Percentiles rank a stretch among this genome's conserved stretches.
Evolutionary conservation across 129 eudicot genomes (phyloP).

Genomic region (Centrapalus pauciflorus): DNA sequence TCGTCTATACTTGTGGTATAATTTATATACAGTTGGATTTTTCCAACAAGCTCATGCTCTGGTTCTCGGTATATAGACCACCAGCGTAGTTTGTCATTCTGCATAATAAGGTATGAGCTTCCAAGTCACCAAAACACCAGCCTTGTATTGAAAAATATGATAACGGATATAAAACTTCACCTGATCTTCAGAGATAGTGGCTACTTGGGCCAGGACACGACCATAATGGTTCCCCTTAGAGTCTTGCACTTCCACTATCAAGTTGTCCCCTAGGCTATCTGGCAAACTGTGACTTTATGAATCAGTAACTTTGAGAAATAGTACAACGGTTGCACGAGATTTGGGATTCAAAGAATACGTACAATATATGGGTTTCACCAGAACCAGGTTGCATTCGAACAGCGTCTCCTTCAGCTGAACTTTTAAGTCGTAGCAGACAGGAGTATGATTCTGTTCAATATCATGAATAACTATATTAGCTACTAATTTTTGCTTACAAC

Average conservation of each 20-base stretch:
- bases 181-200: slow-evolving; percentile 75
- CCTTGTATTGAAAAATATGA: not conserved
- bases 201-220: slow-evolving; percentile 80
- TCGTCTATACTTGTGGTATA: slow-evolving; percentile 70
- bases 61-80: slow-evolving; percentile 90
- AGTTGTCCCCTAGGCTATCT: slow-evolving; percentile 76
- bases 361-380: slow-evolving; percentile 80
- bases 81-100: slow-evolving; percentile 84
- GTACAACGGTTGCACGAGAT: too few species aligned
- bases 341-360: slow-evolving; percentile 18
- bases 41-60: slow-evolving; percentile 84
- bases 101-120: slow-evolving; percentile 19
- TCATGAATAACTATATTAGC: not conserved
- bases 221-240: slow-evolving; percentile 73
- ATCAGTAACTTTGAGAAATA: slow-evolving; percentile 26
- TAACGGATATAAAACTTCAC: slow-evolving; percentile 21
- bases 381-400: slow-evolving; percentile 84
- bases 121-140: not conserved
- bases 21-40: slow-evolving; percentile 64
- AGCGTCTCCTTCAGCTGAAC: slow-evolving; percentile 72
- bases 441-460: slow-evolving; percentile 53
- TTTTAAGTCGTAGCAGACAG: slow-evolving; percentile 66
- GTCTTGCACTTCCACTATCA: slow-evolving; percentile 72
- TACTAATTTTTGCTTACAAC: not conserved
- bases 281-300: slow-evolving; percentile 59